Evolutionary conservation across 805 yeast species (phyloP), one percentile per base, ranked within the genome.

Genomic region (Alloascoidea hylecoeti): DNA sequence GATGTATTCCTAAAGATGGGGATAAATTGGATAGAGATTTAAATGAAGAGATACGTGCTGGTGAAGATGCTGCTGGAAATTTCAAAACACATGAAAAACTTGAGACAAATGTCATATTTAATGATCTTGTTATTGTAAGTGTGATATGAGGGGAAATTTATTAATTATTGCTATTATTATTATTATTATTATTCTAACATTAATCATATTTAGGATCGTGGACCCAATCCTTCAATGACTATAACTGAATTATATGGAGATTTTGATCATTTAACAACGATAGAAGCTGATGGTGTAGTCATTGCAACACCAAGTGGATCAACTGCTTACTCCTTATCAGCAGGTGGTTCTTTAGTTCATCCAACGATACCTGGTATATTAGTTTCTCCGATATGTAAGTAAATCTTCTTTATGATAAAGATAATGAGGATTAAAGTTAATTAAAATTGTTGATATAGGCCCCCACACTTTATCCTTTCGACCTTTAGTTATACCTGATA

Each of bases 231-330:
- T 2, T 61, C 64, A 12, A 66, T 70, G 62, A 64, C 72, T n/a
- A 57, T 68, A 3, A 51, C 70, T 18, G 75, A 70, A 44, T 48
- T 70, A 34, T 69, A 61, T 50, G 66, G 67, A 23, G 72, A 68
- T 44, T 57, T 56, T 44, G 69, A 64, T 35, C 57, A 58, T 18
- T 50, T 76, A 35, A 76, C 83, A 13, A 68, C 78, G 2, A 72
- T 78, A 16, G 75, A 74, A 14, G 81, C 80, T 0, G 84, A 76
- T 52, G 84, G 84, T 2, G 54, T 74, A 9, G 72, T 74, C 9
- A 67, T 74, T 35, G 65, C 79, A 2, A 72, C 83, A 0, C 83
- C 84, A 4, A 74, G 79, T 15, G 84, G 84, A 0, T 72, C 78
- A 3, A 70, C 77, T 0, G 77, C 77, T 2, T 70, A 70, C 46